phyloP scores from a whole-genome alignment of 805 yeast genomes.

The Suhomyces prunicola region DNA sequence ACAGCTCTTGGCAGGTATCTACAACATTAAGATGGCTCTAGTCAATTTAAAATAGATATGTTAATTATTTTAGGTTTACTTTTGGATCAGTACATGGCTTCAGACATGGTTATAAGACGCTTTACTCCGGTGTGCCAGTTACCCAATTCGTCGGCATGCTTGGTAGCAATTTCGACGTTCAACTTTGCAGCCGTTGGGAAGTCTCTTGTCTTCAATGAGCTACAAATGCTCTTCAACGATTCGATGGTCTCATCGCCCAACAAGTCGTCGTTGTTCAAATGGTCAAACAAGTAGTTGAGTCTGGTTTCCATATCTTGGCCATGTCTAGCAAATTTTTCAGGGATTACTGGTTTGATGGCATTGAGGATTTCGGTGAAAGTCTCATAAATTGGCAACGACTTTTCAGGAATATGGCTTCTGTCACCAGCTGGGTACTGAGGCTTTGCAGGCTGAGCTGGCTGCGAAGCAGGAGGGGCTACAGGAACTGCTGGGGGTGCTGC shows the following conservation, averaged over 20 bases:
- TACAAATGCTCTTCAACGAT: constrained; percentile 50
- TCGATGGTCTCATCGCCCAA: constrained; percentile 55
- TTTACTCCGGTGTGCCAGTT: constrained; percentile 92
- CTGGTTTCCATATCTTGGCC: constrained; percentile 80
- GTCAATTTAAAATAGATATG: too few species aligned
- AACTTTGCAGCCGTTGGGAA: constrained; percentile 56
- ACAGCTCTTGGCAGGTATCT: too few species aligned
- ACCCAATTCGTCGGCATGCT: constrained; percentile 71
- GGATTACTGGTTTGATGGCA: constrained; percentile 67
- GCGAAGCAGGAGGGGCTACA: constrained; percentile 21
- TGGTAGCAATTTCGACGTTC: constrained; percentile 58
- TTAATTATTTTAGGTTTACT: background rate
- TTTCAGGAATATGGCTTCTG: constrained; percentile 61
- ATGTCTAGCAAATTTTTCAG: constrained; percentile 71
- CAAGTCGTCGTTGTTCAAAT: constrained; percentile 69
- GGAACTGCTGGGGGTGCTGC: constrained; percentile 18
- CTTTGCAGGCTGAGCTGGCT: constrained; percentile 19
- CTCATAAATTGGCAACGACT: constrained; percentile 56
- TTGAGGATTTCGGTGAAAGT: constrained; percentile 53
- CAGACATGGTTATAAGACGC: constrained; percentile 75
- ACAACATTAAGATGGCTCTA: too few species aligned
- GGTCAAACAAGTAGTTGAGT: constrained; percentile 69
- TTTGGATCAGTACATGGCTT: constrained; percentile 25
- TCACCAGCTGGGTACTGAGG: constrained; percentile 58
- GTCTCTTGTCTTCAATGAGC: constrained; percentile 50